These are phyloP conservation scores for Pseudocercospora vitis DNA, from an alignment of 2,329 filamentous ascomycete genomes.

Conservation along the genomic window DNA sequence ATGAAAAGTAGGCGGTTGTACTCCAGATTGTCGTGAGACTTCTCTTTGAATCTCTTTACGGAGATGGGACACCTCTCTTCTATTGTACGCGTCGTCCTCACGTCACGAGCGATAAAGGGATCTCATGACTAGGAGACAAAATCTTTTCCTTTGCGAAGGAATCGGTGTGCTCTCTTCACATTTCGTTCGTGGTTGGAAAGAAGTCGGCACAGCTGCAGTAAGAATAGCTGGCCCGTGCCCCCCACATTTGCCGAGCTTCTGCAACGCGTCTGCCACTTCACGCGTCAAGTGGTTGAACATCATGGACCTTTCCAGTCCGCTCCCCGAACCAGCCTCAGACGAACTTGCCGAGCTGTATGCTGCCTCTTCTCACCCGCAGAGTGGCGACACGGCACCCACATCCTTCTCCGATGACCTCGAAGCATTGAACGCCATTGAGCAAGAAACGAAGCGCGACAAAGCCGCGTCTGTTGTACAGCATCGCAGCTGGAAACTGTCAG, in stretches of 20 bases:
- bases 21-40: too few species aligned
- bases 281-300: constrained; percentile 9
- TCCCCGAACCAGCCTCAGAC: constrained; percentile 20
- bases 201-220: too few species aligned
- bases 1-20: too few species aligned
- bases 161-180: too few species aligned
- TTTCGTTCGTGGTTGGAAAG: too few species aligned
- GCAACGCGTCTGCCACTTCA: neutral
- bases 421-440: constrained; percentile 48
- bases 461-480: constrained; percentile 51
- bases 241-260: neutral
- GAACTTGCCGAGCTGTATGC: constrained; percentile 20
- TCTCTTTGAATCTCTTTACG: too few species aligned
- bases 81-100: too few species aligned
- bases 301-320: constrained; percentile 17
- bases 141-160: too few species aligned
- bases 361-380: constrained; percentile 10
- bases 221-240: neutral
- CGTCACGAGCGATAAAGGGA: too few species aligned
- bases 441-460: constrained; percentile 47
- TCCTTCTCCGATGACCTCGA: constrained; percentile 33
- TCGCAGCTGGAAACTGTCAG: constrained; percentile 48
- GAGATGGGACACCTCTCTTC: too few species aligned
- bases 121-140: too few species aligned
- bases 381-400: constrained; percentile 17